Base-by-base conservation (phyloP, 495 filamentous ascomycete genomes). In the Lasiosphaeria miniovina region DNA sequence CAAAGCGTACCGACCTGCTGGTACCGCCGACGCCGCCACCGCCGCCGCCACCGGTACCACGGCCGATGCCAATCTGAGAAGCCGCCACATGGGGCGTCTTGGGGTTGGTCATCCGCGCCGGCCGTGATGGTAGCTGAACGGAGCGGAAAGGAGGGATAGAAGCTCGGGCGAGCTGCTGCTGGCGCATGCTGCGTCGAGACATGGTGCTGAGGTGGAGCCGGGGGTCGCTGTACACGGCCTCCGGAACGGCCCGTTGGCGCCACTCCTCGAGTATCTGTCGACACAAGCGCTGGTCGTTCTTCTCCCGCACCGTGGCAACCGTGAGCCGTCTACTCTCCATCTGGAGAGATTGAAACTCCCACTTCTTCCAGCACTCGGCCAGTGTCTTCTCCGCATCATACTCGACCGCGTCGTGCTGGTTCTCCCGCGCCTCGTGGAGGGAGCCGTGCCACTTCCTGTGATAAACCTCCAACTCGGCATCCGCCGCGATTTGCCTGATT, bases 271-370 rank as follows among this genome's bases (percentile, higher is more conserved):
- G 38, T 4, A 68, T 54, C 6, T 61, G 59, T 7, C 61, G 50
- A 17, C 58, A 48, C 17, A 64, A 36, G 24, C 70, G 56, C 40
- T 56, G 40, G 0, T 69, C 64, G 49, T 69, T 68, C 41, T 61
- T 64, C 10, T 69, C 61, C 17, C 56, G 55, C 12, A 74, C 31
- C 4, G 66, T 63, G 3, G 36, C 36, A 9, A 63, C 66, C 11
- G 66, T 63, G 33, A 60, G 59, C 9, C 56, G 53, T 17, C 55
- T 59, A 31, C 64, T 56, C n/a, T 55, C 49, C 7, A 61, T 41
- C 57, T 72, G 69, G 4, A 74, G 56, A 3, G 51, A 50, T 38
- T 74, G 61, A n/a, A 69, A 68, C 43, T 72, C 71, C 69, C 69
- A 72, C 9, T 33, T 51, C 31, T 62, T 55, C 61, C 59, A 63